Evolutionary conservation across 2,329 filamentous ascomycete genomes (phyloP), one percentile per base, ranked within the genome.

Genomic region (Chaetomium strumarium): DNA sequence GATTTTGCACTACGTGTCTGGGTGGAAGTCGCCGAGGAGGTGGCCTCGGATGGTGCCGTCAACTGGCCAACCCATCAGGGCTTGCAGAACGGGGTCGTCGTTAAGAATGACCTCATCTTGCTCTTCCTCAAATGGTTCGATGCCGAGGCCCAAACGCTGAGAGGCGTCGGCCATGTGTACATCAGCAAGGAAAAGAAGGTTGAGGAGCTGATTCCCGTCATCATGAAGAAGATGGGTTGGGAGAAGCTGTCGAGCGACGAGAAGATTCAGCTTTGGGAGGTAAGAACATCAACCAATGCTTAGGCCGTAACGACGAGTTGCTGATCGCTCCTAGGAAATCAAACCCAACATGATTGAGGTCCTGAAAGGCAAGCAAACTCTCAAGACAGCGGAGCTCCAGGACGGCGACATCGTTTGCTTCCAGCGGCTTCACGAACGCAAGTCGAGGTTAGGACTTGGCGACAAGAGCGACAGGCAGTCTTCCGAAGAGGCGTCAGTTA

Each of bases 321-420:
- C 63, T 65, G 62, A 66, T 42, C 36, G 9, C 11, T 45, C 24
- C 31, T 53, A 81, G 78, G 93, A 99, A 74, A 97, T 99, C 71
- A 99, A 97, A 71, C 90, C 91, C 47, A 88, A 84, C 55, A 97
- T 97, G 91, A 96, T 99, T 60, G 95, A 99, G 66, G 79, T 81
- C 7, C 86, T 99, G 75, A 97, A 96, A 71, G 80, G 85, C 0
- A 97, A 96, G 72, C 84, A 90, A 65, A 90, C 90, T 0, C 78
- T 99, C 55, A 88, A 90, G 60, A 84, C 88, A 55, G 93, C 93
- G 1, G 95, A 99, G 68, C 86, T 99, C 20, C 92, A 97, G 67
- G 92, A 99, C 63, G 93, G 93, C 45, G 93, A 99, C 65, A 95
- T 99, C 60, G 83, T 99, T 52, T 96, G 91, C 66, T 96, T 97